These are phyloP conservation scores for Cercospora berteroae DNA, from an alignment of 2,329 filamentous ascomycete species.

Conservation along the genomic window DNA sequence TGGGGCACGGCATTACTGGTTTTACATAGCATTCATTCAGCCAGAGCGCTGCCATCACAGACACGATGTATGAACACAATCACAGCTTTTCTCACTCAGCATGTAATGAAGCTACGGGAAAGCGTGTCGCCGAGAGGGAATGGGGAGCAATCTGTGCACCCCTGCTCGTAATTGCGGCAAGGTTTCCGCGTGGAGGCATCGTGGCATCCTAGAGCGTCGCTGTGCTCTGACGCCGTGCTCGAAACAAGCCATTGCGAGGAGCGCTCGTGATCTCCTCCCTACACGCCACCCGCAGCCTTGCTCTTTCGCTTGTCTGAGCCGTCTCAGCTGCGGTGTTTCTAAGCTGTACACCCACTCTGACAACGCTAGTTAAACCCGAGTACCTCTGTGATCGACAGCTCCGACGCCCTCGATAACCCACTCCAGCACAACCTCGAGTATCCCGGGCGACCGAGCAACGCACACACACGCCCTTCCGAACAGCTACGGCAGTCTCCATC, in stretches of 20 bases:
- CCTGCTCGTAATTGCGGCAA: not conserved
- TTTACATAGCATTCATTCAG: not conserved
- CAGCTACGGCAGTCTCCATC: not conserved
- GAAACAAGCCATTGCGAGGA: slow-evolving; percentile 1
- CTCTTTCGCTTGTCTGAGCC: not conserved
- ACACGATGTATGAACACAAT: not conserved
- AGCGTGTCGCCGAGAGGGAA: not conserved
- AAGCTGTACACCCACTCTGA: not conserved
- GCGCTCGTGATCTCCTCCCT: not conserved
- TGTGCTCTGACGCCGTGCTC: not conserved
- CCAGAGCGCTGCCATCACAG: not conserved
- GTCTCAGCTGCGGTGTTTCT: not conserved
- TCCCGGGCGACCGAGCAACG: not conserved
- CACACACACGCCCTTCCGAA: not conserved
- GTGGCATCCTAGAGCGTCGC: not conserved
- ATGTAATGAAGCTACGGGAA: not conserved
- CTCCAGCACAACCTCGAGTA: not conserved
- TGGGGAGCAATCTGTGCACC: not conserved
- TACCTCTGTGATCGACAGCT: slow-evolving; percentile 10
- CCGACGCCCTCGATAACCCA: not conserved
- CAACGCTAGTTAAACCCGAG: not conserved
- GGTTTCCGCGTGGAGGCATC: not conserved
- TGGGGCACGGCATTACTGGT: not conserved
- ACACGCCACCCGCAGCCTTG: not conserved
- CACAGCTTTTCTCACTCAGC: not conserved